These are phyloP conservation scores for Aspergillus hancockii DNA, from an alignment of 495 filamentous ascomycete genomes.

Conservation along the genomic window DNA sequence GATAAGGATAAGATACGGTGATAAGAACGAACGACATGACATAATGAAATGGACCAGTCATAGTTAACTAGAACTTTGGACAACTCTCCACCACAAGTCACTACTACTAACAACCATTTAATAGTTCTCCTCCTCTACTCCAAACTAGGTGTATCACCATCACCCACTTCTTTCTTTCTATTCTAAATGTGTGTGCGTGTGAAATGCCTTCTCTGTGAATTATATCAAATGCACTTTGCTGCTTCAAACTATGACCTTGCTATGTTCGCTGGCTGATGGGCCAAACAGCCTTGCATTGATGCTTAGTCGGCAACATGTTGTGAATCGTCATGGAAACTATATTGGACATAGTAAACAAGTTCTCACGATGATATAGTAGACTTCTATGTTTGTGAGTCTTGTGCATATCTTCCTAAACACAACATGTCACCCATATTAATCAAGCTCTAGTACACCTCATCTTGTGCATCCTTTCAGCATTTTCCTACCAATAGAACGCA, in stretches of 20 bases:
- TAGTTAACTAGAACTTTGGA: not conserved
- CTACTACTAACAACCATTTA: too few relatives aligned
- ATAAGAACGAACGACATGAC: conserved; percentile 3
- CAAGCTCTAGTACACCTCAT: not conserved
- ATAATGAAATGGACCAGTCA: not conserved
- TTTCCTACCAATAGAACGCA: not conserved
- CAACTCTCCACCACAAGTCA: not conserved
- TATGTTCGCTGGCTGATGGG: not conserved
- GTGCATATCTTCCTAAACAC: not conserved
- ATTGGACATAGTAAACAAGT: not conserved
- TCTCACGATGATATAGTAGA: not conserved
- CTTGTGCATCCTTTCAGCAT: not conserved
- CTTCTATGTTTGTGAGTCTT: not conserved
- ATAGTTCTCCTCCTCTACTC: too few relatives aligned
- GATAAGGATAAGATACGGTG: conserved; percentile 1
- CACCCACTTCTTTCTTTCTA: too few relatives aligned
- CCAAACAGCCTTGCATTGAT: conserved; percentile 1
- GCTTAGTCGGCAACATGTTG: not conserved
- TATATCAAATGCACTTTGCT: not conserved
- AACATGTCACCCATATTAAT: not conserved
- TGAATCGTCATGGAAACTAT: conserved; percentile 3
- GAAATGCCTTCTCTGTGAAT: not conserved
- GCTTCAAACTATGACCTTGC: not conserved
- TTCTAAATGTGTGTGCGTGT: not conserved
- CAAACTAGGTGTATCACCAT: too few relatives aligned